Percentiles rank a stretch among this genome's conserved stretches.
Conservation (phyloP, 2,329 filamentous ascomycete genomes). For the Trichoderma hamatum region DNA sequence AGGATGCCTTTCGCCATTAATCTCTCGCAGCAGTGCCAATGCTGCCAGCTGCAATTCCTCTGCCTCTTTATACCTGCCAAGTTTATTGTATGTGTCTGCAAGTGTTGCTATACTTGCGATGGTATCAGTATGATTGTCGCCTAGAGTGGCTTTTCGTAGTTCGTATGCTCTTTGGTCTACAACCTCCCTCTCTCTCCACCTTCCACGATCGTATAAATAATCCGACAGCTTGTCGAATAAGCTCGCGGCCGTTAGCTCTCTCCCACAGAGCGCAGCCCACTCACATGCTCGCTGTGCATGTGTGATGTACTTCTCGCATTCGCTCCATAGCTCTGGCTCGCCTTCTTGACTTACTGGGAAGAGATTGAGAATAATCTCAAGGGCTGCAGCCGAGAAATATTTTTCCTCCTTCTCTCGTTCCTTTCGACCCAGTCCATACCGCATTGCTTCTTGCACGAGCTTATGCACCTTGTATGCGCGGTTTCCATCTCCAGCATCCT, state of each 20-base stretch:
- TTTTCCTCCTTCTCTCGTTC: background rate
- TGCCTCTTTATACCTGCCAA: background rate
- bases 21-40: background rate
- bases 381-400: slow-evolving; percentile 33
- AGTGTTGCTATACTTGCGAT: background rate
- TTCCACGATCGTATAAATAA: slow-evolving; percentile 33
- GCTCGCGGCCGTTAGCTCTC: slow-evolving; percentile 23
- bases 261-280: slow-evolving; percentile 33
- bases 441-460: slow-evolving; percentile 38
- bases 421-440: slow-evolving; percentile 28
- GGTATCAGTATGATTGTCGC: background rate
- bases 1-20: background rate
- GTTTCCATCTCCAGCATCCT: background rate
- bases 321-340: slow-evolving; percentile 30
- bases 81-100: background rate
- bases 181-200: slow-evolving; percentile 34
- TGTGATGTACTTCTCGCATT: slow-evolving; percentile 36
- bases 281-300: slow-evolving; percentile 35
- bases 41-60: background rate
- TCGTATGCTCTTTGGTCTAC: slow-evolving; percentile 30
- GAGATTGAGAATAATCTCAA: slow-evolving; percentile 30
- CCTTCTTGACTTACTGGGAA: slow-evolving; percentile 33
- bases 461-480: slow-evolving; percentile 39
- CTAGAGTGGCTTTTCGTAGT: slow-evolving; percentile 29
- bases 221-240: slow-evolving; percentile 30